phyloP scores from a whole-genome alignment of 2,329 filamentous ascomycete genomes.

The Stemphylium beticola region DNA sequence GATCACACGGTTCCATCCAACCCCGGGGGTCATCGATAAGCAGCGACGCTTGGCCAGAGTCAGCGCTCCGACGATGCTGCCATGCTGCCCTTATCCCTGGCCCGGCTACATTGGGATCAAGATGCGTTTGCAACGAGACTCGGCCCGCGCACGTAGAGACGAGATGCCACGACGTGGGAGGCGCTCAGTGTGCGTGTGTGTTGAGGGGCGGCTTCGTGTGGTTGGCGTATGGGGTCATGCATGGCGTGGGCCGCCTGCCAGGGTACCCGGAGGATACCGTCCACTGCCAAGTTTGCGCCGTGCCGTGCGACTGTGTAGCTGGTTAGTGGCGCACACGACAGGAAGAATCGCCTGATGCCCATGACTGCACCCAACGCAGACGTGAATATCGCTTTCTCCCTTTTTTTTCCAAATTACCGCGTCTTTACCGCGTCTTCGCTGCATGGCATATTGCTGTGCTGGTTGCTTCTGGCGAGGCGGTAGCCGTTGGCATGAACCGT shows the following conservation, averaged over 20 bases:
- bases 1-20: slow-evolving; percentile 15
- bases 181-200: not conserved
- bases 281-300: not conserved
- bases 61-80: too few relatives aligned
- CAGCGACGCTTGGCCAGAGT: not conserved
- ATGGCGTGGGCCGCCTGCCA: not conserved
- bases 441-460: too few relatives aligned
- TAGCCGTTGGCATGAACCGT: slow-evolving; percentile 8
- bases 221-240: slow-evolving; percentile 11
- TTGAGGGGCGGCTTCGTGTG: slow-evolving; percentile 1
- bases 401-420: not conserved
- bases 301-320: slow-evolving; percentile 26
- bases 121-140: too few relatives aligned
- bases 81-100: too few relatives aligned
- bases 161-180: too few relatives aligned
- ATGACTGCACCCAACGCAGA: not conserved
- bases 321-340: slow-evolving; percentile 16
- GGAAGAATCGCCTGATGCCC: slow-evolving; percentile 28
- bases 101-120: too few relatives aligned
- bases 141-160: too few relatives aligned
- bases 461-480: not conserved
- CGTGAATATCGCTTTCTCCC: slow-evolving; percentile 2
- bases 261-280: slow-evolving; percentile 6
- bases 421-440: not conserved
- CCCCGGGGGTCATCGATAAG: slow-evolving; percentile 3